phyloP scores from a whole-genome alignment of 192 early-diverging fungal genomes.

The Coemansia sp. region DNA sequence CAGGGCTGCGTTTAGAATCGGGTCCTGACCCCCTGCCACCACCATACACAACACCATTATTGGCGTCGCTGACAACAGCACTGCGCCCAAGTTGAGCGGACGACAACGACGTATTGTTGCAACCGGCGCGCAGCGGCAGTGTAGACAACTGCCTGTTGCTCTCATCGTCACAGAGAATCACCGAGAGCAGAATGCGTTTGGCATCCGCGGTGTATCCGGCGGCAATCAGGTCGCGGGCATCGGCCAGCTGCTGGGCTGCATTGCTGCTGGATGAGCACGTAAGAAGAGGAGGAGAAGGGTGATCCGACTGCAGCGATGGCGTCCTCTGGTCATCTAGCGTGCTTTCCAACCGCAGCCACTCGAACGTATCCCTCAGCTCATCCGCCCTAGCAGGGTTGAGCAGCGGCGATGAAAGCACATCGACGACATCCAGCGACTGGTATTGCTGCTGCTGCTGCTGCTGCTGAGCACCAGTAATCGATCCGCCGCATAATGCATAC shows the following conservation, averaged over 20 bases:
- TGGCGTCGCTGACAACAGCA: no score
- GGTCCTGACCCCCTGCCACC: not conserved
- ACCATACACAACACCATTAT: no score
- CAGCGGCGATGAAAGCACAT: not conserved
- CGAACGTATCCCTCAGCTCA: constrained; percentile 1
- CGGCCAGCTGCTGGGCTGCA: not conserved
- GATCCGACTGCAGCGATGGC: no score
- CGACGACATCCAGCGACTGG: not conserved
- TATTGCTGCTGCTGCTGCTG: not conserved
- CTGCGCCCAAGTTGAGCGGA: no score
- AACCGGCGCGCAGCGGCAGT: no score
- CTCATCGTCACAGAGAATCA: constrained; percentile 5
- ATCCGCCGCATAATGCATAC: constrained; percentile 11
- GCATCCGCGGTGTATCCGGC: constrained; percentile 21
- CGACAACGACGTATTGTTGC: no score
- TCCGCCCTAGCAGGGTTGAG: constrained; percentile 7
- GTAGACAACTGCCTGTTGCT: not conserved
- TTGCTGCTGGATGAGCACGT: no score
- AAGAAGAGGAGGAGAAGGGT: no score
- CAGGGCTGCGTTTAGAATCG: not conserved
- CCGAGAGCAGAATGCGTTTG: constrained; percentile 4
- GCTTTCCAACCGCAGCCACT: constrained; percentile 8
- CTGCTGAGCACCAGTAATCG: constrained; percentile 2
- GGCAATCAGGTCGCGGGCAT: constrained; percentile 10
- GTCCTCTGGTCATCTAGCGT: not conserved